Conservation (phyloP, 208 protist genomes). For the Acanthamoeba rhysodes region DNA sequence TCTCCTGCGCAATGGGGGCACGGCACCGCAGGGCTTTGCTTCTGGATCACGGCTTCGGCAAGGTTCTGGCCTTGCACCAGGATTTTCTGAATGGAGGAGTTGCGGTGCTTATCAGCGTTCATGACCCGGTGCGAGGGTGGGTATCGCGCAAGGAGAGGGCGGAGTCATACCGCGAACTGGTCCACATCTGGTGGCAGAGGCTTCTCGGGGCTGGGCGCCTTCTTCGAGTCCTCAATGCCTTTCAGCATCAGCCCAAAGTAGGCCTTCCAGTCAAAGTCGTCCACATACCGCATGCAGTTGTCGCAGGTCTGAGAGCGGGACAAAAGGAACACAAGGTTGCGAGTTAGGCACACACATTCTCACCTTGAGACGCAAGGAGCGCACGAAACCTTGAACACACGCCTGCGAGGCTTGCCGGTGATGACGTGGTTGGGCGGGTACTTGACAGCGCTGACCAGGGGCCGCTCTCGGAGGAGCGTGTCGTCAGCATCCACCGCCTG, state of each 20-base stretch:
- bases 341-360: too few relatives aligned
- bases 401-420: background rate
- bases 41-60: background rate
- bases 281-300: slow-evolving; percentile 38
- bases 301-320: background rate
- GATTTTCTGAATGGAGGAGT: background rate
- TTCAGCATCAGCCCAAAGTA: slow-evolving; percentile 42
- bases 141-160: background rate
- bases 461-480: background rate
- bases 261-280: slow-evolving; percentile 49
- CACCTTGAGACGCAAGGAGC: too few relatives aligned
- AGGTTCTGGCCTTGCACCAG: background rate
- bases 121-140: background rate
- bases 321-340: too few relatives aligned
- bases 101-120: background rate
- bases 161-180: background rate
- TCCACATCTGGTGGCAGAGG: background rate
- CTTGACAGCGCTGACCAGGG: slow-evolving; percentile 29
- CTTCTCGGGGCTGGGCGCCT: background rate
- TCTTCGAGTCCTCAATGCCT: background rate
- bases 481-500: background rate
- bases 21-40: background rate
- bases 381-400: background rate
- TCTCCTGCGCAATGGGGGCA: slow-evolving; percentile 28
- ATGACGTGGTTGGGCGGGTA: background rate